These are phyloP conservation scores for Ananas comosus DNA, from an alignment of 176 grass and related monocot species.

Conservation along the genomic window DNA sequence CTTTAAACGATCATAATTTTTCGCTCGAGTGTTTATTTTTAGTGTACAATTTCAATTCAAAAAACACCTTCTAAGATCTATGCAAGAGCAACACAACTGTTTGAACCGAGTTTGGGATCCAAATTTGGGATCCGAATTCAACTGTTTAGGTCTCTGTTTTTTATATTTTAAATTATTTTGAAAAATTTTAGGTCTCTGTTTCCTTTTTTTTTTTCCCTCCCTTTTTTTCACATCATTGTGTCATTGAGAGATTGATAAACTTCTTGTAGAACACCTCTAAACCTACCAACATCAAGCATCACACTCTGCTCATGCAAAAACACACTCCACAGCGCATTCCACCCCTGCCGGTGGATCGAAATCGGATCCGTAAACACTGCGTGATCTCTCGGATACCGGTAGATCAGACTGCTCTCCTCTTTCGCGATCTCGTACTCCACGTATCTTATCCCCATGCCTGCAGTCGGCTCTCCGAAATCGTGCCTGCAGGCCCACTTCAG, in stretches of 20 bases:
- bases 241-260: slow-evolving; percentile 28
- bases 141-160: too few species aligned
- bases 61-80: too few species aligned
- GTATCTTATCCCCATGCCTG: slow-evolving; percentile 60
- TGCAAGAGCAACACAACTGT: too few species aligned
- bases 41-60: too few species aligned
- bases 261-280: slow-evolving; percentile 42
- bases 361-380: slow-evolving; percentile 61
- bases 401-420: slow-evolving; percentile 71
- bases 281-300: slow-evolving; percentile 50
- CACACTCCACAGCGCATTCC: slow-evolving; percentile 32
- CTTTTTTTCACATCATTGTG: too few species aligned
- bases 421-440: slow-evolving; percentile 61
- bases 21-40: too few species aligned
- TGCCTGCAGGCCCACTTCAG: slow-evolving; percentile 37
- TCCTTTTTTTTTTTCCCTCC: too few species aligned
- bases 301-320: slow-evolving; percentile 89
- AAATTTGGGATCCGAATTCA: too few species aligned
- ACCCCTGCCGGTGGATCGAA: slow-evolving; percentile 49
- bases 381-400: slow-evolving; percentile 58
- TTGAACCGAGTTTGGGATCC: too few species aligned
- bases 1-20: too few species aligned
- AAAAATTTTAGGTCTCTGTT: too few species aligned
- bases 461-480: slow-evolving; percentile 47
- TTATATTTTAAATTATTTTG: too few species aligned